These are phyloP conservation scores for Ilyonectria destructans DNA, from an alignment of 2,329 filamentous ascomycete species.

Conservation along the genomic window DNA sequence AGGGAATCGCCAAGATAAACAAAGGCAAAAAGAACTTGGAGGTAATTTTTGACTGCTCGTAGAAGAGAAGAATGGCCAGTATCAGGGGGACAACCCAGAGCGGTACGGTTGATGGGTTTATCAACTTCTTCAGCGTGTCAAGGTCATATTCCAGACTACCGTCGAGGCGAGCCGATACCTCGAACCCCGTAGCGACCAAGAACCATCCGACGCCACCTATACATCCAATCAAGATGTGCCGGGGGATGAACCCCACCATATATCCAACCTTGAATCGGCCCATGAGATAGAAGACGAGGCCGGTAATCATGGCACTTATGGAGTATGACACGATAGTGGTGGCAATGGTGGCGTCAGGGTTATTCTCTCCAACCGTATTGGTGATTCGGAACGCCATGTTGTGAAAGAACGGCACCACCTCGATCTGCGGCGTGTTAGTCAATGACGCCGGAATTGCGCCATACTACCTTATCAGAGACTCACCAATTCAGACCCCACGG, in stretches of 20 bases:
- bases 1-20: conserved; percentile 86
- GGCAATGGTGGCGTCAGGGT: conserved; percentile 89
- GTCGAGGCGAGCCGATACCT: conserved; percentile 91
- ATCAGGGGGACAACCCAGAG: conserved; percentile 88
- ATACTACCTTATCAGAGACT: conserved; percentile 46
- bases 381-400: conserved; percentile 96
- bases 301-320: conserved; percentile 91
- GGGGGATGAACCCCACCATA: conserved; percentile 95
- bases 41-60: conserved; percentile 81
- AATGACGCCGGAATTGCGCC: not conserved
- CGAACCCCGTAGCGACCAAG: conserved; percentile 89
- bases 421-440: conserved; percentile 73
- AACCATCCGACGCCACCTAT: conserved; percentile 73
- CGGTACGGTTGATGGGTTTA: conserved; percentile 80
- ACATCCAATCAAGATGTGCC: conserved; percentile 96
- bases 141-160: conserved; percentile 88
- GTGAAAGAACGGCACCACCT: conserved; percentile 98
- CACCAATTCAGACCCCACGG: conserved; percentile 93
- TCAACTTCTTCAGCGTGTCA: conserved; percentile 81
- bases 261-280: conserved; percentile 90
- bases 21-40: conserved; percentile 89
- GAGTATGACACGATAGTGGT: conserved; percentile 95
- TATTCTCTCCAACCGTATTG: conserved; percentile 81
- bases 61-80: conserved; percentile 83
- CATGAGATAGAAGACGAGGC: conserved; percentile 92